Evolutionary conservation across 1,284 basidiomycete species (phyloP).

Genomic region (Ganoderma leucocontextum): DNA sequence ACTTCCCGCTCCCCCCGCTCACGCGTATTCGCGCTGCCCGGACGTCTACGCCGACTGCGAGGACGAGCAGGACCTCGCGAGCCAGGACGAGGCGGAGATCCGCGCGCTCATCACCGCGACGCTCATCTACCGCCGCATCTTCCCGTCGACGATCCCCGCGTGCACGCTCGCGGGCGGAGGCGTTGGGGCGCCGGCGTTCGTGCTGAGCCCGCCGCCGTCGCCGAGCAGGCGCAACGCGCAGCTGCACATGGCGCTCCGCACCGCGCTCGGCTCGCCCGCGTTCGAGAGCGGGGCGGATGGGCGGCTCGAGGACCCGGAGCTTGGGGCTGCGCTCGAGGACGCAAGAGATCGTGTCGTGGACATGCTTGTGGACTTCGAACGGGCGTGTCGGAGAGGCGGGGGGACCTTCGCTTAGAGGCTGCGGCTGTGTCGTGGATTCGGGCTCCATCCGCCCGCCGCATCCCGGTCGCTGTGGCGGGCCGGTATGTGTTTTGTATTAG

Average conservation of each 20-base stretch:
- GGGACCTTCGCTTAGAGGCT: slow-evolving; percentile 24
- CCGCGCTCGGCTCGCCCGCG: slow-evolving; percentile 62
- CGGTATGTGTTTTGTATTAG: slow-evolving; percentile 3
- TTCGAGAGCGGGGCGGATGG: slow-evolving; percentile 56
- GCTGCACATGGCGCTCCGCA: slow-evolving; percentile 53
- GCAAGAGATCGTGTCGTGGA: slow-evolving; percentile 75
- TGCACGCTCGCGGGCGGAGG: slow-evolving; percentile 29
- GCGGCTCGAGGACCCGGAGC: slow-evolving; percentile 41
- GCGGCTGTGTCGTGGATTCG: background rate
- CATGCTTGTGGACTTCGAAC: slow-evolving; percentile 56
- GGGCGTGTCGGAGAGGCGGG: slow-evolving; percentile 35
- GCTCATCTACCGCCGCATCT: slow-evolving; percentile 64
- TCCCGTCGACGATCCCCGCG: slow-evolving; percentile 51
- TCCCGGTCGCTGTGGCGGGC: background rate
- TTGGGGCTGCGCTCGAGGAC: slow-evolving; percentile 59
- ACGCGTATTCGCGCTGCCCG: slow-evolving; percentile 26
- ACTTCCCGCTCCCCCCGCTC: slow-evolving; percentile 20
- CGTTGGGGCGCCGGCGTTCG: slow-evolving; percentile 43
- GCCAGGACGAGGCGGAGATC: slow-evolving; percentile 51
- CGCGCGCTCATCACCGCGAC: slow-evolving; percentile 61
- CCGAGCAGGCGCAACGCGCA: slow-evolving; percentile 53
- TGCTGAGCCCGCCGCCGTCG: slow-evolving; percentile 66
- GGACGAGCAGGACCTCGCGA: slow-evolving; percentile 47
- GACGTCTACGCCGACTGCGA: slow-evolving; percentile 41
- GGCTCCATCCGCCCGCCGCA: too few species aligned